Evolutionary conservation across 139 green algal species (phyloP), one percentile per base, ranked within the genome.

Genomic region (Haematococcus sp.): DNA sequence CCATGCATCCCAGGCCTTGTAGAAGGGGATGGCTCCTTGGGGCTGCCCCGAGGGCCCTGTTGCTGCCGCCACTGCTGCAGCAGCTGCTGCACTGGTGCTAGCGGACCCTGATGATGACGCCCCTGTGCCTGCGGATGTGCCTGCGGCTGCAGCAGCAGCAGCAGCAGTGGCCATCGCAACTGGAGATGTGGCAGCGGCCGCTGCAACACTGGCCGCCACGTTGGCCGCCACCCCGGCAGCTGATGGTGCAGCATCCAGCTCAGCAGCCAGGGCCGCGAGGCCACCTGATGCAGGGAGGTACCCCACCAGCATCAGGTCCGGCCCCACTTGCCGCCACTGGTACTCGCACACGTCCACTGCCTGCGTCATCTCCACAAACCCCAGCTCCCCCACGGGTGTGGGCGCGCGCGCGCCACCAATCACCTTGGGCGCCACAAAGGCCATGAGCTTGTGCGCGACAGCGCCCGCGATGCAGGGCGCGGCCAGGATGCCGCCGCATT

Each of bases 351-450:
- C 75, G 11, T 84, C 65, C 61, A 98, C 74, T 30, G 95, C 95
- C 72, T 97, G 81, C 1, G 93, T 98, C 96, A 99, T 99, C 80
- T 97, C 89, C 34, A 98, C 91, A 76, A 97, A 96, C 2, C 95
- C 96, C 4, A 99, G 87, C 68, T 99, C 96, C 1, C 96, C 96
- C 20, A 98, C 89, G 15, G 96, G 96, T 1, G 91, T 97, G 66
- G 95, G 95, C 15, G 96, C 94, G 7, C 80, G 78, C 33, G 74
- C 76, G 25, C 91, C 92, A 20, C 91, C 89, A 51, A 95, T 89
- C 70, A 98, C 87, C 82, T 98, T 98, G 58, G 94, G 94, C n/a
- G 94, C 94, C 3, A 98, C 83, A 74, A 98, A 98, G 9, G 94
- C 92, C 88, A 97, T 84, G 9, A 96, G 81, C 79, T 97, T 98